Base-by-base conservation (phyloP, 441 rosid genomes). In the Metrosideros polymorpha region DNA sequence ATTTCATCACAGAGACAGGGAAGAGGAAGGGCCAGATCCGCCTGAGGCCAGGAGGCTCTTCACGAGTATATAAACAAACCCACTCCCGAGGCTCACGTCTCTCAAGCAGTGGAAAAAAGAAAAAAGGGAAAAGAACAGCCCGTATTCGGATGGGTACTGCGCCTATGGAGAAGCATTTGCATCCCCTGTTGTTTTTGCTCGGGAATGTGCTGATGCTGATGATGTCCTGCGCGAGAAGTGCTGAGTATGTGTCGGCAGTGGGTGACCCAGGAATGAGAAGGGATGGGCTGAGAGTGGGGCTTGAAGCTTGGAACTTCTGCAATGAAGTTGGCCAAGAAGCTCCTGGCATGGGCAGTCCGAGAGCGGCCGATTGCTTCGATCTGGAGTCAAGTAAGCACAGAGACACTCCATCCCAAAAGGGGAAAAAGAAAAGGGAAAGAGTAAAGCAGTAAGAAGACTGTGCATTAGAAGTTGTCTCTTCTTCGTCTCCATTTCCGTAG, bases 301-400 rank as follows among this genome's bases (percentile, higher is more conserved):
- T 93, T 88, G 95, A 94, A 89, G 96, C 94, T 90, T 94, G 95
- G 96, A 93, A 94, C 90, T 93, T 93, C 55, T 94, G 96, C 91
- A 93, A 94, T 86, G 95, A 94, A 89, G 95, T 94, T 83, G 96
- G 94, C 47, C 25, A 59, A 13, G 95, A 94, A 91, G 93, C 95
- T 89, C 94, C 96, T 35, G 89, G 84, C 39, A 89, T 92, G 94
- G 95, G 96, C 56, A 93, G 95, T 87, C 96, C 96, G 19, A 89
- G 96, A 85, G 94, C 95, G 25, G 96, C 95, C 1, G 96, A 94
- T 84, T 94, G 96, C 89, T 92, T 94, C 87, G 94, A 94, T 87
- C 83, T 93, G 47, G 79, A 71, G 47, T 86, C 89, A 49, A 29
- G 75, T 84, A 86, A 87, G 87, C 84, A 50, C 66, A 82, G 52